Conservation (phyloP, 371 early-diverging fungal species). For the Capillidium heterosporum region DNA sequence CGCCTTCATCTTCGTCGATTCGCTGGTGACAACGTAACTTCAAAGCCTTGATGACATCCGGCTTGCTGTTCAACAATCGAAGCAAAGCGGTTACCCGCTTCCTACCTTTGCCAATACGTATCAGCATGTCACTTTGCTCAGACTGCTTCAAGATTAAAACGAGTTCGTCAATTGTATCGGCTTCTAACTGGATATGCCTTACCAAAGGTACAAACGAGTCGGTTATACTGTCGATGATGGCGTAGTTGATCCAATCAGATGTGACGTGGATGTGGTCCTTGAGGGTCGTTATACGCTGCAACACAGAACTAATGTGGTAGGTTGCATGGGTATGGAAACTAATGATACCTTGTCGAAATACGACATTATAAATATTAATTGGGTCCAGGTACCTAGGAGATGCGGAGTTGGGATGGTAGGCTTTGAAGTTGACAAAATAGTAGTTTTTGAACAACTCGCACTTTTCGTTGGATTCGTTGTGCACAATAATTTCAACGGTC, state of each 20-base stretch:
- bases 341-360: conserved; percentile 40
- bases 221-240: conserved; percentile 68
- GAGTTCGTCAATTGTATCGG: conserved; percentile 80
- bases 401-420: conserved; percentile 47
- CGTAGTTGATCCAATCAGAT: conserved; percentile 81
- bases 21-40: conserved; percentile 36
- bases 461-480: conserved; percentile 81
- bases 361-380: conserved; percentile 65
- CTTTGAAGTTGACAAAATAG: conserved; percentile 76
- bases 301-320: conserved; percentile 37
- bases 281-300: conserved; percentile 35
- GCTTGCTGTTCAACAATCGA: conserved; percentile 54
- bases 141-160: conserved; percentile 49
- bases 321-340: conserved; percentile 39
- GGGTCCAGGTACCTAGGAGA: conserved; percentile 55
- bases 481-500: conserved; percentile 24
- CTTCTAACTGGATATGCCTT: conserved; percentile 61
- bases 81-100: conserved; percentile 63
- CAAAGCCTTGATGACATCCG: conserved; percentile 60
- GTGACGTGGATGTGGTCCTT: conserved; percentile 39
- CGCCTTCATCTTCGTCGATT: conserved; percentile 17
- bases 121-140: conserved; percentile 74
- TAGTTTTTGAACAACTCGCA: conserved; percentile 82
- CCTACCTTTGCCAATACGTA: conserved; percentile 65
- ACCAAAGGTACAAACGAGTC: conserved; percentile 70